Evolutionary conservation across 805 yeast species (phyloP).

Genomic region (Candida silvicultrix): DNA sequence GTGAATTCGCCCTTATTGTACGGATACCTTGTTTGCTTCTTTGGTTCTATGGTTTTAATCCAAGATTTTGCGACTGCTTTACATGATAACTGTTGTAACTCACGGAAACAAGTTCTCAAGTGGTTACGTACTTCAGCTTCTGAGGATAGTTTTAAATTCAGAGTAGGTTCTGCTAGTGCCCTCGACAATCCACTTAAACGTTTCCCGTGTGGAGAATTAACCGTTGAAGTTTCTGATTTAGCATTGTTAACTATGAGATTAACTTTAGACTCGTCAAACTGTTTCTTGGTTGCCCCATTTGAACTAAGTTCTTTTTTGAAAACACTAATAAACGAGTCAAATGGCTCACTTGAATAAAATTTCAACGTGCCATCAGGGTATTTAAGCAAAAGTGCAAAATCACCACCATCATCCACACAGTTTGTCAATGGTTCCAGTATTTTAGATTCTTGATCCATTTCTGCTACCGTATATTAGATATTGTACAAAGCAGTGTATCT

Average conservation of each 20-base stretch:
- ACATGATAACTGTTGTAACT: conserved; percentile 41
- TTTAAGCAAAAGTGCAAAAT: not conserved
- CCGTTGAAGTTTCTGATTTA: not conserved
- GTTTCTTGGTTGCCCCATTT: not conserved
- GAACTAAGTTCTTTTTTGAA: not conserved
- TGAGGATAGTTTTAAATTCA: not conserved
- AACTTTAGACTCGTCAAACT: too few relatives aligned
- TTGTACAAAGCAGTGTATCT: too few relatives aligned
- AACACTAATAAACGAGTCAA: not conserved
- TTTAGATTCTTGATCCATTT: not conserved
- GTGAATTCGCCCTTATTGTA: conserved; percentile 44
- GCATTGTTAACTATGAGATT: too few relatives aligned
- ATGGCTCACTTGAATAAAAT: not conserved
- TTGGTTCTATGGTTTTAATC: conserved; percentile 62
- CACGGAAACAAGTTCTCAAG: not conserved
- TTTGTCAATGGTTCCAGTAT: not conserved
- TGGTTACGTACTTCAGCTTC: not conserved
- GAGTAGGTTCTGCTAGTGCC: not conserved
- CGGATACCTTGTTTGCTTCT: conserved; percentile 56
- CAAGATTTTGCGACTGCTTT: conserved; percentile 59
- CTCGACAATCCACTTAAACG: too few relatives aligned
- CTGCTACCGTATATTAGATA: not conserved
- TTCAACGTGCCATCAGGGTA: not conserved
- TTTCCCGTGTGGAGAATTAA: too few relatives aligned
- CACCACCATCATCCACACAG: not conserved